Conservation (phyloP, 176 grass and related monocot genomes). For the Aegilops bicornis region DNA sequence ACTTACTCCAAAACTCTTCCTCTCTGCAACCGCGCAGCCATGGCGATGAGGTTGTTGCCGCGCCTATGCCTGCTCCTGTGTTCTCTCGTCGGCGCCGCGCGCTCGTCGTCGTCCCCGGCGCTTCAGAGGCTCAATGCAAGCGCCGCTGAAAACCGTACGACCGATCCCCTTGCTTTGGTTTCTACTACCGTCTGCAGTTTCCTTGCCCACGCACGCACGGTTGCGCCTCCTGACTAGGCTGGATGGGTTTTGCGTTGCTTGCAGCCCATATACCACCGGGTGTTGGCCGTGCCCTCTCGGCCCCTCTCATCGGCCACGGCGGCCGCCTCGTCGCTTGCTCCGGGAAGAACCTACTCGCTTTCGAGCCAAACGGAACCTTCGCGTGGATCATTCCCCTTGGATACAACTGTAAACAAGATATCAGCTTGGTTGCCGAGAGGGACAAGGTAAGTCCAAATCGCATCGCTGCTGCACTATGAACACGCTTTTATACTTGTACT, state of each 20-base stretch:
- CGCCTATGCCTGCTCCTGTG: conserved; percentile 33
- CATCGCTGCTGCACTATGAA: neutral
- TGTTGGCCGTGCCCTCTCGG: conserved; percentile 27
- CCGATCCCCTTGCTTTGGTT: neutral
- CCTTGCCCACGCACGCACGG: neutral
- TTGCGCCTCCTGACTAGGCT: neutral
- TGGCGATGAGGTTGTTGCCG: neutral
- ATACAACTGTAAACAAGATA: conserved; percentile 42
- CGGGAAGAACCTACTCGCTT: conserved; percentile 52
- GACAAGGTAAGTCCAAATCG: conserved; percentile 40
- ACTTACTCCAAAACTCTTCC: neutral
- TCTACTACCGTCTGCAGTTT: neutral
- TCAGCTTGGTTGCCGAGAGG: conserved; percentile 38
- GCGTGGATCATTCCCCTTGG: conserved; percentile 52
- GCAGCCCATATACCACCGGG: conserved; percentile 16
- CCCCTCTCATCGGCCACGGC: conserved; percentile 51
- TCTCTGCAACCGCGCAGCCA: neutral
- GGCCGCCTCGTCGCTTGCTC: conserved; percentile 62
- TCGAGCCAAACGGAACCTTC: conserved; percentile 55
- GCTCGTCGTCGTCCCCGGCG: neutral
- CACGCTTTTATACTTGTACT: neutral
- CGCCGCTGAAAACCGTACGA: neutral
- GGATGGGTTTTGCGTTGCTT: conserved; percentile 6
- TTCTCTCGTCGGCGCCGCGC: neutral
- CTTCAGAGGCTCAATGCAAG: conserved; percentile 4